Conservation (phyloP, 352 stramenopile species). For the Peronospora farinosa region DNA sequence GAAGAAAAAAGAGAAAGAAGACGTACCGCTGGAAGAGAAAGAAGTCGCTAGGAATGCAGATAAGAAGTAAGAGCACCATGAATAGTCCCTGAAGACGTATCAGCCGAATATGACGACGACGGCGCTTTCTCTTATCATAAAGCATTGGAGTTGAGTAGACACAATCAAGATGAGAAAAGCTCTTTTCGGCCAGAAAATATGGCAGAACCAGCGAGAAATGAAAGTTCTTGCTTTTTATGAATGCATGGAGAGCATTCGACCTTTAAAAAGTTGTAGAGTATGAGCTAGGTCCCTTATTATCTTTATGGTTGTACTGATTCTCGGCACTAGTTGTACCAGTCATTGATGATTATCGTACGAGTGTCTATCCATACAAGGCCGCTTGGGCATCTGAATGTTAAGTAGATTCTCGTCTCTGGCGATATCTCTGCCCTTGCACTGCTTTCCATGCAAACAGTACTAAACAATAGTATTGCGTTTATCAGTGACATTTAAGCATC, state of each 20-base stretch:
- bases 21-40: slow-evolving; percentile 55
- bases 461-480: background rate
- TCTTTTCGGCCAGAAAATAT: background rate
- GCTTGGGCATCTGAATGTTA: slow-evolving; percentile 15
- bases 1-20: background rate
- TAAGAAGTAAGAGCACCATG: slow-evolving; percentile 39
- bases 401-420: slow-evolving; percentile 7
- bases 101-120: slow-evolving; percentile 3
- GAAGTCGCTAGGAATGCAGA: slow-evolving; percentile 48
- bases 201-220: background rate
- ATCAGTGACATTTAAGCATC: slow-evolving; percentile 4
- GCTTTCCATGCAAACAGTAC: slow-evolving; percentile 13
- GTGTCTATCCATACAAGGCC: slow-evolving; percentile 25
- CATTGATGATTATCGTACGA: slow-evolving; percentile 32
- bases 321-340: slow-evolving; percentile 41
- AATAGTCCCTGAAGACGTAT: slow-evolving; percentile 30
- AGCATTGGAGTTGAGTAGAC: slow-evolving; percentile 10
- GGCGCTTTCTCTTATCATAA: slow-evolving; percentile 6
- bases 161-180: background rate
- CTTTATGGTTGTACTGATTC: background rate
- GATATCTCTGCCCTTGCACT: slow-evolving; percentile 28
- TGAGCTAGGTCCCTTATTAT: too few relatives aligned
- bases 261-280: too few relatives aligned
- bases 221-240: too few relatives aligned
- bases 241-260: too few relatives aligned